Evolutionary conservation across 176 grass and related monocot genomes (phyloP), one percentile per base, ranked within the genome.

Genomic region (Aechmea fasciata): DNA sequence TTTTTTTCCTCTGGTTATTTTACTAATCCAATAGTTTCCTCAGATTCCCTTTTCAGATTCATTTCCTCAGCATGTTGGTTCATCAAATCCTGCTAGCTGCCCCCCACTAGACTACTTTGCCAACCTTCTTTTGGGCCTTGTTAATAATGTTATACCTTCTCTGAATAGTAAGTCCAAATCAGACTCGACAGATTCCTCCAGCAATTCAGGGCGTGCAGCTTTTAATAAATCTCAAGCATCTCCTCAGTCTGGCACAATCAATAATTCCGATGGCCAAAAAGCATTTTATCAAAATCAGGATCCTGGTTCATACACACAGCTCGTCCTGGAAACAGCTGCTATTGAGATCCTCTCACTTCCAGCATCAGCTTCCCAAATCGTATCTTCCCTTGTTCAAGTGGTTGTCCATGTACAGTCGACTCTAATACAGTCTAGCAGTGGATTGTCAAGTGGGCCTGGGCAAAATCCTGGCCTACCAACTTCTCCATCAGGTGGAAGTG

Each of bases 281-380:
- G 89, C 94, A 76, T 99, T 99, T 82, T 99, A 90, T 83, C 89
- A 99, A 75, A 92, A 90, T 69, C 94, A 99, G 79, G 94, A 99
- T 76, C 94, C 94, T 79, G 94, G 94, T 11, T 93, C 89, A 18
- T 92, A 99, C 78, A 93, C 94, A 6, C 94, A 99, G 63, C 89
- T 99, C 74, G 86, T 99, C 71, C 78, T 99, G 66, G 94, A 90
- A 93, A 99, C 94, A 74, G 94, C 94, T 61, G 89, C 79, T 69
- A 93, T 99, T 77, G 89, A 99, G 76, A 97, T 99, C 76, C 94
- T 93, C 19, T 92, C 94, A 71, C 86, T 93, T 81, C 75, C 86
- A 78, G 86, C 79, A 29, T 71, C 84, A 62, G 72, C 84, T 74
- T 79, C 83, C 76, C 89, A 90, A 73, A 90, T 93, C 52, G 87